A percentile compares a stretch with the other conserved stretches of the same genome.
phyloP scores from a whole-genome alignment of 2,329 filamentous ascomycete species.

The Pseudophaeomoniella oleicola region DNA sequence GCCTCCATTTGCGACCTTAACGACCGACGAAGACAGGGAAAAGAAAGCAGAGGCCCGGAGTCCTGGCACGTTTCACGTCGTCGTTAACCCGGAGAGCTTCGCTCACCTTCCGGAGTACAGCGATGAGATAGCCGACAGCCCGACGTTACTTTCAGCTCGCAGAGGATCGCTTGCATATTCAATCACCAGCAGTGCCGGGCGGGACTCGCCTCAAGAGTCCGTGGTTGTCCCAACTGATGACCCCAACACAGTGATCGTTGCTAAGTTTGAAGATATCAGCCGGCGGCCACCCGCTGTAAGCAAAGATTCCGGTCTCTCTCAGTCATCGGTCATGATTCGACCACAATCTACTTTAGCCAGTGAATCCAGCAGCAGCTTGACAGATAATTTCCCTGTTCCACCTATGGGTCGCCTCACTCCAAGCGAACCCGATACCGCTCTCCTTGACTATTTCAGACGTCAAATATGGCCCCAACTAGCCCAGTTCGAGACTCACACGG shows the following conservation, averaged over 20 bases:
- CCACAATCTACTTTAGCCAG: not conserved
- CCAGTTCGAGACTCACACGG: conserved; percentile 12
- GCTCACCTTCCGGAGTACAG: conserved; percentile 35
- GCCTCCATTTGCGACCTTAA: conserved; percentile 37
- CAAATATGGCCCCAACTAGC: conserved; percentile 27
- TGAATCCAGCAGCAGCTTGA: not conserved
- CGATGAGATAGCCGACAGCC: conserved; percentile 16
- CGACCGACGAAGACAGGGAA: conserved; percentile 43
- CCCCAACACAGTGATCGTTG: conserved; percentile 35
- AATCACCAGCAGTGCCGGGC: conserved; percentile 14
- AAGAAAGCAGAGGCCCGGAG: conserved; percentile 35
- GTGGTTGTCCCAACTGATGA: conserved; percentile 17
- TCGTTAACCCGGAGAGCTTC: conserved; percentile 41
- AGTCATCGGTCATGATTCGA: conserved; percentile 16
- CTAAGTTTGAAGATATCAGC: conserved; percentile 32
- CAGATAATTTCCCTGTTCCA: not conserved
- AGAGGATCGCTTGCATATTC: conserved; percentile 15
- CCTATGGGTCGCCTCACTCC: not conserved
- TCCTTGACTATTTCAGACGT: conserved; percentile 24
- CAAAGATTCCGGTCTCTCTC: conserved; percentile 17
- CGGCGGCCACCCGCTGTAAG: conserved; percentile 18
- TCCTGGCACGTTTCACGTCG: conserved; percentile 41
- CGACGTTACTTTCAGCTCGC: conserved; percentile 7
- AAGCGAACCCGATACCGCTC: conserved; percentile 16
- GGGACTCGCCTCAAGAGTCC: conserved; percentile 13